Percentiles rank a stretch among this genome's conserved stretches.
These are phyloP conservation scores for Collariella sp. DNA, from an alignment of 495 filamentous ascomycete species.

Conservation along the genomic window DNA sequence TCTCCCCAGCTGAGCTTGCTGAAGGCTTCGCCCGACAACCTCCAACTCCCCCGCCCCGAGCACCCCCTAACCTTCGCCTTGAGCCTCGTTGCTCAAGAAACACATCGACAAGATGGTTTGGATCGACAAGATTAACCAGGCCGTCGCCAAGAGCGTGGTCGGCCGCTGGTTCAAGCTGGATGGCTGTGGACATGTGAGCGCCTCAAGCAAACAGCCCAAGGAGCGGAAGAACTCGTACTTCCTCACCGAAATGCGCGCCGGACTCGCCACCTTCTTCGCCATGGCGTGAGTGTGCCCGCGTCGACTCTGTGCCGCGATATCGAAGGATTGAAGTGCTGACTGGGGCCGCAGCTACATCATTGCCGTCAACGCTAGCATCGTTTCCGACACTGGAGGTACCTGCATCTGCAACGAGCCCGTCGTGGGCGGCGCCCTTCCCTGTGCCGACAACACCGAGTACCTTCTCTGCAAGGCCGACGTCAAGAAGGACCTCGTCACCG, in stretches of 20 bases:
- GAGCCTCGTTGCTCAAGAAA: background rate
- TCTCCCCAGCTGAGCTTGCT: background rate
- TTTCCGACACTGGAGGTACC: slow-evolving; percentile 50
- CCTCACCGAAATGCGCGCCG: slow-evolving; percentile 70
- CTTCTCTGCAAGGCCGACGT: slow-evolving; percentile 55
- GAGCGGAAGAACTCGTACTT: slow-evolving; percentile 69
- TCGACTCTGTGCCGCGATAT: no score
- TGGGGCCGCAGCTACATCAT: slow-evolving; percentile 46
- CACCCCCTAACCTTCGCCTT: background rate
- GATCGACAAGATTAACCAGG: slow-evolving; percentile 45
- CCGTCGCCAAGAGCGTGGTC: slow-evolving; percentile 50
- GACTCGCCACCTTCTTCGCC: slow-evolving; percentile 74
- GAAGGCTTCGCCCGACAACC: background rate
- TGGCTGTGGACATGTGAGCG: slow-evolving; percentile 61
- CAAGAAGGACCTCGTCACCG: slow-evolving; percentile 68
- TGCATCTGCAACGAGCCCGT: slow-evolving; percentile 53
- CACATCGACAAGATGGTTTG: slow-evolving; percentile 31
- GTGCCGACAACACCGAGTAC: slow-evolving; percentile 50
- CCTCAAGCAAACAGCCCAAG: slow-evolving; percentile 43
- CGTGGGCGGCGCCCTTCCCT: slow-evolving; percentile 44
- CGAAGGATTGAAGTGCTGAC: background rate
- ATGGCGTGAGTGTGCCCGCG: slow-evolving; percentile 51
- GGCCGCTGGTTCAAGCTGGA: slow-evolving; percentile 69
- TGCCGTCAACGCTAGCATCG: slow-evolving; percentile 62
- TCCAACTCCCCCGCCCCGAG: background rate